phyloP scores from a whole-genome alignment of 768 basidiomycete species.

The Boletellus sp. region DNA sequence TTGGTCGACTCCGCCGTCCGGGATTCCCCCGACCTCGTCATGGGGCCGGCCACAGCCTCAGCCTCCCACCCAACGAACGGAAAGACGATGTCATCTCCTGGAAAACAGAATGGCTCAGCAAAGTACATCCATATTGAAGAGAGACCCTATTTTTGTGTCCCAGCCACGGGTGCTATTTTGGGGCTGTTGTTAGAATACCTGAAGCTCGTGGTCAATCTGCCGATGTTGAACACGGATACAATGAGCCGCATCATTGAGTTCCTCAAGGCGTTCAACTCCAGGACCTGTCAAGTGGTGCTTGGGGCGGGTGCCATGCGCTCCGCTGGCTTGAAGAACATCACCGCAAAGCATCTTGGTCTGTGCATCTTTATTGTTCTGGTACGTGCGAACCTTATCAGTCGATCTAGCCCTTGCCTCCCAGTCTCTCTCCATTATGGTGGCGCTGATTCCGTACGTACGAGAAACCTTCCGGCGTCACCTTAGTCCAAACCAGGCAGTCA shows the following conservation, averaged over 20 bases:
- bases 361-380: constrained; percentile 16
- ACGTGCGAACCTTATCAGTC: constrained; percentile 16
- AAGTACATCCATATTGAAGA: constrained; percentile 81
- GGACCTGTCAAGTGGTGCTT: constrained; percentile 96
- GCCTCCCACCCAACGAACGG: constrained; percentile 9
- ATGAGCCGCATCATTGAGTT: constrained; percentile 95
- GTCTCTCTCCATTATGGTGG: constrained; percentile 89
- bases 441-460: constrained; percentile 92
- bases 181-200: constrained; percentile 80
- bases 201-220: constrained; percentile 80
- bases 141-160: constrained; percentile 77
- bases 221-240: constrained; percentile 88
- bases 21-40: constrained; percentile 69
- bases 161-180: constrained; percentile 76
- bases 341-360: constrained; percentile 92
- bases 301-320: constrained; percentile 99
- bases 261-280: constrained; percentile 94
- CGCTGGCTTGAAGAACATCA: constrained; percentile 96
- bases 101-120: constrained; percentile 26
- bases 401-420: constrained; percentile 87
- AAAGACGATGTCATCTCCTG: constrained; percentile 10
- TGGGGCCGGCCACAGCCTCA: constrained; percentile 23
- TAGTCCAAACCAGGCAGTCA: constrained; percentile 91
- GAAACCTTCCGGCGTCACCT: constrained; percentile 94
- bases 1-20: constrained; percentile 78